A percentile compares a stretch with the other conserved stretches of the same genome.
Conservation (phyloP, 1,284 basidiomycete genomes). For the Amylostereum areolatum region DNA sequence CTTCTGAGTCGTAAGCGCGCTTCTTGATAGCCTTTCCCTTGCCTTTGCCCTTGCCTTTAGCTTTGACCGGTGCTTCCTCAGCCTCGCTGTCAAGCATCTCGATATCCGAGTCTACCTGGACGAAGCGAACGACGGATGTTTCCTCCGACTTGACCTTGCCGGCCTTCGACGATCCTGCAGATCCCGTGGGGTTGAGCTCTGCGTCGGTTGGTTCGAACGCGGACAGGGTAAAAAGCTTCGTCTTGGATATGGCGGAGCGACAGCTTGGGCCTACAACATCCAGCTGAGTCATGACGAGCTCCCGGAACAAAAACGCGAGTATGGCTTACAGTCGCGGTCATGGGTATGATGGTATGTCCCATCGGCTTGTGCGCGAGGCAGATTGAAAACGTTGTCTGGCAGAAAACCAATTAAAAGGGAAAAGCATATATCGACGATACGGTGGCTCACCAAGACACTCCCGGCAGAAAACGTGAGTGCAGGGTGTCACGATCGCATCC, state of each 20-base stretch:
- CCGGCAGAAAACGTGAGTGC: slow-evolving; percentile 45
- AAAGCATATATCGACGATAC: background rate
- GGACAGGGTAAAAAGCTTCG: slow-evolving; percentile 37
- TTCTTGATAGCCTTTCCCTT: slow-evolving; percentile 13
- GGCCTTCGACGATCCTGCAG: background rate
- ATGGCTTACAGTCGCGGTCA: slow-evolving; percentile 42
- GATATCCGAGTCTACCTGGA: slow-evolving; percentile 8
- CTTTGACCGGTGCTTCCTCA: slow-evolving; percentile 11
- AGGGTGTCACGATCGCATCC: slow-evolving; percentile 41
- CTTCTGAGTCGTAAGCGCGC: slow-evolving; percentile 21
- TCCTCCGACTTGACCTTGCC: slow-evolving; percentile 6
- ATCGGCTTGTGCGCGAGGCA: slow-evolving; percentile 25
- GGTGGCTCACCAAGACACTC: slow-evolving; percentile 40
- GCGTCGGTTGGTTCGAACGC: slow-evolving; percentile 46
- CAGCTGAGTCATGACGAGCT: too few species aligned
- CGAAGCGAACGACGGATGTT: background rate
- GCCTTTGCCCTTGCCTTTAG: slow-evolving; percentile 22
- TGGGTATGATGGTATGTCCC: slow-evolving; percentile 26
- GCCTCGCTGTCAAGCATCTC: slow-evolving; percentile 15
- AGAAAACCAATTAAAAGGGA: slow-evolving; percentile 4
- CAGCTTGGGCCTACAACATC: slow-evolving; percentile 42
- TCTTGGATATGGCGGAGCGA: slow-evolving; percentile 33
- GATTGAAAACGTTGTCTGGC: slow-evolving; percentile 35
- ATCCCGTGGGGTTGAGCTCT: slow-evolving; percentile 25
- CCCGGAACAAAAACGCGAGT: too few species aligned